Conservation (phyloP, 1,139 yeast species). For the Suhomyces yuchorum region DNA sequence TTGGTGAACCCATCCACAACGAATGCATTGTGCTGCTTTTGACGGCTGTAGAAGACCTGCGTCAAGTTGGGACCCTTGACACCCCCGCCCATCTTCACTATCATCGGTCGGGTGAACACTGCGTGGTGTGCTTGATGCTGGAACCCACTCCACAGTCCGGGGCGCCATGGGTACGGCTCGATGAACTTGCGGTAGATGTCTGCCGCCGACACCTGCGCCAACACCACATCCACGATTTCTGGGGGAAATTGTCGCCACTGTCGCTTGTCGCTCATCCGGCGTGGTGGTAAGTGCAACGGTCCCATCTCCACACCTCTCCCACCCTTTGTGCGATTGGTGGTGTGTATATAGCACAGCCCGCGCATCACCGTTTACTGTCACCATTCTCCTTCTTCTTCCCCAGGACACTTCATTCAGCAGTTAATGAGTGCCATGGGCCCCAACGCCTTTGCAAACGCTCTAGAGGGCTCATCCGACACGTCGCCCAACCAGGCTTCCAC, state of each 20-base stretch:
- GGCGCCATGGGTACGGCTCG: slow-evolving; percentile 9
- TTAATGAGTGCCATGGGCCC: slow-evolving; percentile 2
- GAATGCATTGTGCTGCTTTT: slow-evolving; percentile 7
- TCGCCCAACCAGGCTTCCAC: not conserved
- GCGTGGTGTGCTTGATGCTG: slow-evolving; percentile 11
- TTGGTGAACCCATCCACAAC: slow-evolving; percentile 17
- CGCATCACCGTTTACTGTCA: not conserved
- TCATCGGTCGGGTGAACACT: slow-evolving; percentile 10
- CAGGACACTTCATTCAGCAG: not conserved
- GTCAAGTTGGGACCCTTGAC: slow-evolving; percentile 13
- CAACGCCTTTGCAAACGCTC: slow-evolving; percentile 3
- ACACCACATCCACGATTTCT: slow-evolving; percentile 19
- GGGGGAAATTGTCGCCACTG: slow-evolving; percentile 12
- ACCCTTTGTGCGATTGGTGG: not conserved
- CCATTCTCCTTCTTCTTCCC: not conserved
- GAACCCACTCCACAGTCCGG: slow-evolving; percentile 4
- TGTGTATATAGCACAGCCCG: not conserved
- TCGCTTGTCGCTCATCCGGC: not conserved
- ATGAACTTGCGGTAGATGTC: slow-evolving; percentile 20
- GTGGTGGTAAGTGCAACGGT: not conserved
- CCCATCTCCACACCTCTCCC: not conserved
- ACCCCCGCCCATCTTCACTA: slow-evolving; percentile 5
- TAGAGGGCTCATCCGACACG: not conserved
- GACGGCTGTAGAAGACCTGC: slow-evolving; percentile 15
- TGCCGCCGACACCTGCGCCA: slow-evolving; percentile 15